A percentile compares a stretch with the other conserved stretches of the same genome.
Conservation (phyloP, 2,329 filamentous ascomycete species). For the Penicillium italicum region DNA sequence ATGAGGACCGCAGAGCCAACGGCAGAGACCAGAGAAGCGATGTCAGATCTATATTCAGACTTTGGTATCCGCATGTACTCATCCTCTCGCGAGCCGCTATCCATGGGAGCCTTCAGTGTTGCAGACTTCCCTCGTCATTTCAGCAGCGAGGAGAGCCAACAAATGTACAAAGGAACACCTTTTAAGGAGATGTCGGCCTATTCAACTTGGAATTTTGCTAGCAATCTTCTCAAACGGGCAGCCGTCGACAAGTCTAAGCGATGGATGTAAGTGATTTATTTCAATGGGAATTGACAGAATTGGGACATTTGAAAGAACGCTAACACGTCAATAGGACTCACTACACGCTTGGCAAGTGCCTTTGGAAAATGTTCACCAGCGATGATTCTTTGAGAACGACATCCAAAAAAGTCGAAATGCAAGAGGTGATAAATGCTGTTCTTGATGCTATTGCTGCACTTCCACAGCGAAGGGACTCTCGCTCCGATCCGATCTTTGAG, state of each 20-base stretch:
- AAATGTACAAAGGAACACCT: conserved; percentile 56
- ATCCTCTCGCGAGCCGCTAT: conserved; percentile 64
- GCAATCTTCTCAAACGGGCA: conserved; percentile 58
- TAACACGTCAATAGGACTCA: conserved; percentile 49
- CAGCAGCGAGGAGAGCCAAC: conserved; percentile 51
- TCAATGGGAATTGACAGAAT: background rate
- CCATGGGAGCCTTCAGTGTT: conserved; percentile 63
- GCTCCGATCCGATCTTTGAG: conserved; percentile 74
- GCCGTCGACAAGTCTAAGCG: conserved; percentile 56
- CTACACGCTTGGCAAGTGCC: conserved; percentile 67
- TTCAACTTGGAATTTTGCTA: conserved; percentile 63
- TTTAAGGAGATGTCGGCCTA: conserved; percentile 58
- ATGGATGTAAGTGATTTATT: conserved; percentile 54
- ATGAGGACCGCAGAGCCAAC: conserved; percentile 55
- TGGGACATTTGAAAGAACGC: conserved; percentile 1
- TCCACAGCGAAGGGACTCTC: conserved; percentile 58
- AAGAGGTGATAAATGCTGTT: conserved; percentile 56
- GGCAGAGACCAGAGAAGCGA: conserved; percentile 52
- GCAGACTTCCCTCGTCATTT: conserved; percentile 60
- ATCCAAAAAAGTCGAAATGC: conserved; percentile 34
- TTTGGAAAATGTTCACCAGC: conserved; percentile 65
- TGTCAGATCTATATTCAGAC: conserved; percentile 65
- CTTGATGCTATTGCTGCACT: conserved; percentile 58
- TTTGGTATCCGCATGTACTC: conserved; percentile 67
- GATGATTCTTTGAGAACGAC: conserved; percentile 41